Conservation (phyloP, 2,329 filamentous ascomycete genomes). For the Fusarium musae region DNA sequence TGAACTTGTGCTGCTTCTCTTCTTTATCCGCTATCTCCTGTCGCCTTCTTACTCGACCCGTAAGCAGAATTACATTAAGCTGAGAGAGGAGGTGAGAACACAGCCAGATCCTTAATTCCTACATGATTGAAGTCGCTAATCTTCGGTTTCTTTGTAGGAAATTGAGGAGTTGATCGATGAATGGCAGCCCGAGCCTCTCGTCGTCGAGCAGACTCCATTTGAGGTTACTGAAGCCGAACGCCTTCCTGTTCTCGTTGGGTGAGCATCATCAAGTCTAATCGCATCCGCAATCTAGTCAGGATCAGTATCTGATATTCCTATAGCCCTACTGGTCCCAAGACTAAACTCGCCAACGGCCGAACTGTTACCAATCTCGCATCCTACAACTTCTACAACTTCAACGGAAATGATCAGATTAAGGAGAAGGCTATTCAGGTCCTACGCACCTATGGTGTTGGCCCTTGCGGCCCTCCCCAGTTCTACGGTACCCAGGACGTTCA, state of each 20-base stretch:
- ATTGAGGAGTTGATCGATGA: conserved; percentile 97
- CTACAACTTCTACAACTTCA: conserved; percentile 98
- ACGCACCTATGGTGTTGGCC: conserved; percentile 94
- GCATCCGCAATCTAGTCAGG: not conserved
- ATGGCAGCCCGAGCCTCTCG: conserved; percentile 94
- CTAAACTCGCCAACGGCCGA: conserved; percentile 86
- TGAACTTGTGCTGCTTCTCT: conserved; percentile 92
- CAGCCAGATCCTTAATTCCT: not conserved
- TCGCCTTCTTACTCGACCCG: conserved; percentile 92
- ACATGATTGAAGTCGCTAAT: conserved; percentile 5
- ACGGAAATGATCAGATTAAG: conserved; percentile 89
- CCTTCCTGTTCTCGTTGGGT: conserved; percentile 89
- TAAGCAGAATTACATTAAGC: conserved; percentile 87
- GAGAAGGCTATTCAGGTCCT: conserved; percentile 95
- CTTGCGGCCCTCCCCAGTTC: conserved; percentile 96
- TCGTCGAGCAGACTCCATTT: conserved; percentile 75
- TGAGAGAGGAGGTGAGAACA: conserved; percentile 75
- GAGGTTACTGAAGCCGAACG: conserved; percentile 88
- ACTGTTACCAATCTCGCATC: conserved; percentile 94
- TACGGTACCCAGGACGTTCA: conserved; percentile 99
- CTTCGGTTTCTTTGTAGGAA: conserved; percentile 64
- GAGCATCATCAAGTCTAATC: conserved; percentile 38
- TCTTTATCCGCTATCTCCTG: conserved; percentile 92
- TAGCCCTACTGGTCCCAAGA: conserved; percentile 83
- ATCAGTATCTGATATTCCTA: conserved; percentile 3